Evolutionary conservation across 228 moss, liverwort and hornwort genomes (phyloP), one percentile per base, ranked within the genome.

Genomic region (Sphagnum fallax): DNA sequence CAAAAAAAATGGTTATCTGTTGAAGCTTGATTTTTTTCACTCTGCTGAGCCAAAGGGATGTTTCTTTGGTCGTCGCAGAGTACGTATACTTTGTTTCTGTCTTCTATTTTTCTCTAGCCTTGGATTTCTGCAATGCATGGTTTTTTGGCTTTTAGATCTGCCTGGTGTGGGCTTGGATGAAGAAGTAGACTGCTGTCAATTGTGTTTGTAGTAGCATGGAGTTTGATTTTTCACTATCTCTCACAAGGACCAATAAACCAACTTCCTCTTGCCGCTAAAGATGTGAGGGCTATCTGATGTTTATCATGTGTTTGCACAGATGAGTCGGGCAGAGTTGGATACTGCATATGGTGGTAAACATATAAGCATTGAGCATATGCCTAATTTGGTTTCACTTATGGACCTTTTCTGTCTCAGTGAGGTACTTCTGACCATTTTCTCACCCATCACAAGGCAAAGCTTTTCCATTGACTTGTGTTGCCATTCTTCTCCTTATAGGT

Each of bases 321-420:
- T 80, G 52, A 72, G 67, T 18, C 72, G 52, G 49, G 73, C 51
- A 52, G 87, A 92, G 72, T 81, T 92, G 72, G 92, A 92, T 80
- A 67, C 69, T 62, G 76, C 78, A 12, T 92, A 92, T 70, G 90
- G 90, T 71, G 92, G 92, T 63, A 92, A 92, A 75, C 89, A 92
- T 67, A 88, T 92, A 55, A 87, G 83, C 71, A 71, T 80, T 51
- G 81, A 87, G 49, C 85, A 89, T 59, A 92, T 89, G 78, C 85
- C 85, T 50, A 88, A 86, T 66, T 81, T 92, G 57, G 85, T 89
- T 64, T 71, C 92, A 67, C 87, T 92, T 13, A 88, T 88, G 87
- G 92, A 92, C 77, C 76, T 92, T 53, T 92, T 92, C 65, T 92
- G 92, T 68, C 80, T 92, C 15, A 89, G 89, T 66, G 92, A 92